phyloP scores from a whole-genome alignment of 805 yeast genomes.

The Zygoascus flipseniorum region DNA sequence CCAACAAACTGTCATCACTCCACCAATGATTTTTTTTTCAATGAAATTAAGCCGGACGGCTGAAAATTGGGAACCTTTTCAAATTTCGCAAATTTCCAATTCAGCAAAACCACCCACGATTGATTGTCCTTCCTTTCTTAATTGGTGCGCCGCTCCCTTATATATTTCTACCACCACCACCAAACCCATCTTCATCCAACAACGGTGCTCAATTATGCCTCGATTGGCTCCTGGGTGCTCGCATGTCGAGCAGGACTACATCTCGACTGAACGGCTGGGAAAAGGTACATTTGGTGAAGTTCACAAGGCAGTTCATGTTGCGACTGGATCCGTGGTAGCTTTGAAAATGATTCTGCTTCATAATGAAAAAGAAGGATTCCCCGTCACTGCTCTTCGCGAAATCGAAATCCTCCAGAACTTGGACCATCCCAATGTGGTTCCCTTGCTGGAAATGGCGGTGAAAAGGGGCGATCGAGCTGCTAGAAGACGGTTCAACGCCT shows the following conservation, averaged over 20 bases:
- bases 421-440: slow-evolving; percentile 62
- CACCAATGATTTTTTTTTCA: too few relatives aligned
- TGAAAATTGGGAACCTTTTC: too few relatives aligned
- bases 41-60: too few relatives aligned
- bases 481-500: slow-evolving; percentile 39
- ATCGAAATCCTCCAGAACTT: slow-evolving; percentile 70
- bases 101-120: not conserved
- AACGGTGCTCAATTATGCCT: not conserved
- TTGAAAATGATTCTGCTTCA: slow-evolving; percentile 77
- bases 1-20: too few relatives aligned
- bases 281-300: slow-evolving; percentile 91
- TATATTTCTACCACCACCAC: not conserved
- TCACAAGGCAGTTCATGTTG: slow-evolving; percentile 54
- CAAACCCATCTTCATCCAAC: not conserved
- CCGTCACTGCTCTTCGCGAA: slow-evolving; percentile 91
- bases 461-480: slow-evolving; percentile 31
- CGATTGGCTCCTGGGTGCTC: slow-evolving; percentile 27
- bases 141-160: too few relatives aligned
- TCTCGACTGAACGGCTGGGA: slow-evolving; percentile 42
- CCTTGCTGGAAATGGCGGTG: slow-evolving; percentile 70
- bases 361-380: slow-evolving; percentile 69
- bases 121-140: not conserved
- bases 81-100: too few relatives aligned
- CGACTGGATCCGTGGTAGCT: slow-evolving; percentile 64
- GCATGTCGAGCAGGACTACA: slow-evolving; percentile 25